Base-by-base conservation (phyloP, 169 alveolate species). In the Eimeria sp. region DNA sequence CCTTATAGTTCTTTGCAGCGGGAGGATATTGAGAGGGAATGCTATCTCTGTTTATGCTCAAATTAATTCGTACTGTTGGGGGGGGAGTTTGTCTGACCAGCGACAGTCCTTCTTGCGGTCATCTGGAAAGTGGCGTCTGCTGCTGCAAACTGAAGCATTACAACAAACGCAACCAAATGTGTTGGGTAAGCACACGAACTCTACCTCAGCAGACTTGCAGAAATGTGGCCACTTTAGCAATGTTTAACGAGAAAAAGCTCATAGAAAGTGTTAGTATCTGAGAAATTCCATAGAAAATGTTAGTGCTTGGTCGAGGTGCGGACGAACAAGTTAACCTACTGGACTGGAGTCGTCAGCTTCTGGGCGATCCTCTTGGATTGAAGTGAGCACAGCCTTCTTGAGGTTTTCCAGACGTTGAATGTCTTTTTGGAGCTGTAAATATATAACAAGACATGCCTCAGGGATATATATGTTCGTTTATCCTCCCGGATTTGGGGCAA, bases 281-380 rank as follows among this genome's bases (percentile, higher is more conserved):
- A 43, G 49, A 43, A 43, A 43, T 2, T 43, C 49, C 49, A 43
- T 43, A 43, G 49, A 43, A 43, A 43, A 43, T 43, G 4, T 43
- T 43, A 43, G 49, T 2, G 49, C 49, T 4, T 43, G 49, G 49
- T 43, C 2, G 49, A 43, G 49, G 6, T 33, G 23, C 14, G 43
- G 27, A 60, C 46, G 62, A 4, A 49, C 68, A 33, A 58, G 77
- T 78, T 9, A 16, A 43, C 78, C 9, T 33, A 60, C 91, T 49
- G 76, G 91, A 52, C 91, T 62, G 10, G 80, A 56, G 23, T 88
- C 95, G 16, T 96, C 98, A 11, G 88, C 90, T 33, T 97, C 98
- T 2, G 97, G 80, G 58, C 97, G 97, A 82, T 98, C 99, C 52
- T 97, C 98, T 96, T 98, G 98, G 52, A 98, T 97, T 43, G 99